Evolutionary conservation across 192 early-diverging fungal genomes (phyloP).

Genomic region (Linnemannia exigua): DNA sequence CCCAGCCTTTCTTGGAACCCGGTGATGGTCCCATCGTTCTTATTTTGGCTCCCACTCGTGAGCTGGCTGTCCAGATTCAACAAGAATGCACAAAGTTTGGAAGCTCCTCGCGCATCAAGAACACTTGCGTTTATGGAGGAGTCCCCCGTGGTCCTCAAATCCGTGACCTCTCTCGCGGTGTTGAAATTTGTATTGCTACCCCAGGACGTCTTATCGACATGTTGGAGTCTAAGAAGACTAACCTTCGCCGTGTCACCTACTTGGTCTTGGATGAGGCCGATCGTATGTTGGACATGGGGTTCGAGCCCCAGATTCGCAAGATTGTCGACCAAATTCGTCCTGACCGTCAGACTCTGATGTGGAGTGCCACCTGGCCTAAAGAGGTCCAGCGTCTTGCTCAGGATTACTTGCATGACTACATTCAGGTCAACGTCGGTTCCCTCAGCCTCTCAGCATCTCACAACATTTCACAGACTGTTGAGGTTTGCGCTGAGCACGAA

Average conservation of each 20-base stretch:
- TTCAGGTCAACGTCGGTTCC: conserved; percentile 98
- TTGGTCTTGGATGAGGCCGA: conserved; percentile 99
- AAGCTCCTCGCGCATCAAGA: conserved; percentile 88
- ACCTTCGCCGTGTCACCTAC: conserved; percentile 95
- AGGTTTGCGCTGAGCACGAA: conserved; percentile 89
- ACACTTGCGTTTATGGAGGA: conserved; percentile 97
- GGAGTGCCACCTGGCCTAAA: conserved; percentile 99
- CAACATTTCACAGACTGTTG: conserved; percentile 92
- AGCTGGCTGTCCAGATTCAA: conserved; percentile 98
- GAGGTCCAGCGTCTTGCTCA: conserved; percentile 93
- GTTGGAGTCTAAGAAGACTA: conserved; percentile 89
- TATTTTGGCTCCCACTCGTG: conserved; percentile 96
- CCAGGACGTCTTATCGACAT: conserved; percentile 99
- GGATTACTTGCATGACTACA: conserved; percentile 93
- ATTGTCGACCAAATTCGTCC: conserved; percentile 98
- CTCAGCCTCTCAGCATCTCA: conserved; percentile 93
- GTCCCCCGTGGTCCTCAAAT: conserved; percentile 93
- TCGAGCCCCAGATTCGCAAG: conserved; percentile 98
- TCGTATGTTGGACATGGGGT: conserved; percentile 99
- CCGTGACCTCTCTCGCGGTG: conserved; percentile 85
- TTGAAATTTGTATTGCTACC: conserved; percentile 98
- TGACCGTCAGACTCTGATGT: conserved; percentile 99
- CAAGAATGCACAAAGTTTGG: conserved; percentile 96
- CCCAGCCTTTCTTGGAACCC: conserved; percentile 90
- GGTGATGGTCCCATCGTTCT: conserved; percentile 98